A percentile compares a stretch with the other conserved stretches of the same genome.
Conservation (phyloP, 2,329 filamentous ascomycete species). For the Penicillium rolfsii region DNA sequence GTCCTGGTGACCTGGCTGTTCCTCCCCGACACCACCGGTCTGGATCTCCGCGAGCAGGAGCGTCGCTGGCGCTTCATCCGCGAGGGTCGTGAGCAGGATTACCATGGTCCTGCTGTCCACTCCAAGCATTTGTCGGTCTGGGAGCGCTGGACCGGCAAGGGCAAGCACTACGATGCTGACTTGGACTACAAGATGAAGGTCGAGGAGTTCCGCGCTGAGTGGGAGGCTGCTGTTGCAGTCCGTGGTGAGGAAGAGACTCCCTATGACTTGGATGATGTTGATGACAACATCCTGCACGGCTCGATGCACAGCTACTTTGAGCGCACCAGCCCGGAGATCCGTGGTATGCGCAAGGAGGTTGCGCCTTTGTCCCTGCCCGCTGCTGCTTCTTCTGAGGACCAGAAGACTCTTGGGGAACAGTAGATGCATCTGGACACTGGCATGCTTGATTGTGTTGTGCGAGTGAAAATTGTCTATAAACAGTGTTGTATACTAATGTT, state of each 20-base stretch:
- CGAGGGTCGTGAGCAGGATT: slow-evolving; percentile 73
- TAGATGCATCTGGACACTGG: neutral
- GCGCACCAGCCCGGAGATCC: slow-evolving; percentile 50
- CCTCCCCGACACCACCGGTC: slow-evolving; percentile 91
- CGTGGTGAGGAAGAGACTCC: slow-evolving; percentile 50
- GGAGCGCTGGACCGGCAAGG: slow-evolving; percentile 74
- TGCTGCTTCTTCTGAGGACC: slow-evolving; percentile 18
- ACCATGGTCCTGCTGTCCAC: slow-evolving; percentile 92
- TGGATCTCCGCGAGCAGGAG: slow-evolving; percentile 96
- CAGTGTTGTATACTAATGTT: slow-evolving; percentile 6
- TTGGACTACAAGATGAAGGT: slow-evolving; percentile 83
- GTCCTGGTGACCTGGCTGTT: slow-evolving; percentile 80
- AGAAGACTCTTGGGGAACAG: slow-evolving; percentile 16
- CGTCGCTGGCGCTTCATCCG: slow-evolving; percentile 88
- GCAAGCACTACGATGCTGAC: slow-evolving; percentile 81
- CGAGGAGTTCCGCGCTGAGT: slow-evolving; percentile 71
- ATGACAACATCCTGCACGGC: slow-evolving; percentile 51
- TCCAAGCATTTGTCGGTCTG: slow-evolving; percentile 85
- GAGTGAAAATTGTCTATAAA: neutral
- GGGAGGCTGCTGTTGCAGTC: slow-evolving; percentile 53
- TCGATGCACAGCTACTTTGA: slow-evolving; percentile 58
- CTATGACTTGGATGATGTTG: slow-evolving; percentile 39
- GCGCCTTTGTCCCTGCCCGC: slow-evolving; percentile 19
- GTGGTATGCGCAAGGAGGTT: slow-evolving; percentile 35
- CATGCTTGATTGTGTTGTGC: neutral